Evolutionary conservation across 1,284 basidiomycete species (phyloP).

Genomic region (Cystobasidium sp.): DNA sequence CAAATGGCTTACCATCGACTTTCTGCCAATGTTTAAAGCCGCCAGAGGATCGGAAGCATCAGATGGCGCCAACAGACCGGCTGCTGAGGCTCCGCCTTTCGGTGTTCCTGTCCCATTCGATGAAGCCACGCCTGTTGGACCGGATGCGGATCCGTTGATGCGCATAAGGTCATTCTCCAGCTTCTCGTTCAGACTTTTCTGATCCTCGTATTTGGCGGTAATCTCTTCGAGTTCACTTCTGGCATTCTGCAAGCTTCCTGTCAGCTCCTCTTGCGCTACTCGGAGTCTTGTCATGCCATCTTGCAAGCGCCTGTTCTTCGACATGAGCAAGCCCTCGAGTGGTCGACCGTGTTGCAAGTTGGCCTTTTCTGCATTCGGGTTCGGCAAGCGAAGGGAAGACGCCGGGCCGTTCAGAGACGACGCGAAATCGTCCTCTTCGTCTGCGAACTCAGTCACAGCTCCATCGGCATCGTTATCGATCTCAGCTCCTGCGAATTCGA

Average conservation of each 20-base stretch:
- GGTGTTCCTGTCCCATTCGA: conserved; percentile 26
- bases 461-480: conserved; percentile 49
- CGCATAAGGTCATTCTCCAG: conserved; percentile 88
- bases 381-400: conserved; percentile 67
- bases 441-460: conserved; percentile 61
- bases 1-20: conserved; percentile 57
- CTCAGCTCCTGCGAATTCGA: conserved; percentile 77
- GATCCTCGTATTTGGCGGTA: conserved; percentile 72
- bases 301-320: conserved; percentile 90
- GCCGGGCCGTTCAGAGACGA: conserved; percentile 28
- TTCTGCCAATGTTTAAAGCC: conserved; percentile 72
- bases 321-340: conserved; percentile 84
- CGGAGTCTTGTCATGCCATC: conserved; percentile 91
- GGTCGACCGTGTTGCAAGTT: conserved; percentile 76
- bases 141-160: conserved; percentile 64
- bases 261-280: conserved; percentile 78
- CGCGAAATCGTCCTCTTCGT: conserved; percentile 63
- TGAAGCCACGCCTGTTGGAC: background rate
- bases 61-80: conserved; percentile 10
- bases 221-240: conserved; percentile 67
- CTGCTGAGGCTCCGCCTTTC: conserved; percentile 16
- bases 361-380: conserved; percentile 82
- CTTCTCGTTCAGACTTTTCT: conserved; percentile 78
- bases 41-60: conserved; percentile 65
- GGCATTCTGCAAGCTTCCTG: conserved; percentile 66